Evolutionary conservation across 371 early-diverging fungal genomes (phyloP), one percentile per base, ranked within the genome.

Genomic region (Rhizopus stolonifer): DNA sequence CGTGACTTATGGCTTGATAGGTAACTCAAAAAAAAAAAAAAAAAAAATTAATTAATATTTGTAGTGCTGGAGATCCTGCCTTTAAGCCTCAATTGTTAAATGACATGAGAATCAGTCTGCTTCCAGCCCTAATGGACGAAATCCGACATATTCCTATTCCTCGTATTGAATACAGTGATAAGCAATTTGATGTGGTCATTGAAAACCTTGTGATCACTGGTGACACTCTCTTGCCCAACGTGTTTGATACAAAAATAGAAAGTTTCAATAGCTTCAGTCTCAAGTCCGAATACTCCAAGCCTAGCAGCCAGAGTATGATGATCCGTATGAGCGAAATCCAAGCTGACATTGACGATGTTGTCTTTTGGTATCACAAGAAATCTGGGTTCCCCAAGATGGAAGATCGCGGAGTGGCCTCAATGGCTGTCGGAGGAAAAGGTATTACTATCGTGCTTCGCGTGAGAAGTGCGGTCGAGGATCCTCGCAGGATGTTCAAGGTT

Each of bases 91-190:
- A 77, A 17, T 56, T 86, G 44, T 54, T 83, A 39, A 77, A 72
- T n/a, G 86, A 86, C 38, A 73, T 86, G 61, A 71, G 69, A 19
- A 54, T 71, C 46, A 75, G 72, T 1, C 29, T 81, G 1, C 21
- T 76, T 19, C 77, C 83, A 32, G 73, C 83, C 9, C 33, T 82
- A 19, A 57, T 82, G 51, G 85, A 85, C 54, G 75, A 84, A 25
- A 65, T 87, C 60, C 72, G 76, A 48, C 80, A 72, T 47, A 65
- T 87, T 26, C 85, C 85, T 25, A 65, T 87, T 49, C 84, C 88
- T 9, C 81, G 82, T 24, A 80, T 87, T 43, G 85, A 82, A 46
- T 79, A 84, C 53, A 66, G 70, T 36, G 85, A 86, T 50, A 57
- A 58, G 2, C 71, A 80, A 59, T 73, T 70, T 45, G 84, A 86